Evolutionary conservation across 768 basidiomycete genomes (phyloP).

Genomic region (Leccinum truebloodii): DNA sequence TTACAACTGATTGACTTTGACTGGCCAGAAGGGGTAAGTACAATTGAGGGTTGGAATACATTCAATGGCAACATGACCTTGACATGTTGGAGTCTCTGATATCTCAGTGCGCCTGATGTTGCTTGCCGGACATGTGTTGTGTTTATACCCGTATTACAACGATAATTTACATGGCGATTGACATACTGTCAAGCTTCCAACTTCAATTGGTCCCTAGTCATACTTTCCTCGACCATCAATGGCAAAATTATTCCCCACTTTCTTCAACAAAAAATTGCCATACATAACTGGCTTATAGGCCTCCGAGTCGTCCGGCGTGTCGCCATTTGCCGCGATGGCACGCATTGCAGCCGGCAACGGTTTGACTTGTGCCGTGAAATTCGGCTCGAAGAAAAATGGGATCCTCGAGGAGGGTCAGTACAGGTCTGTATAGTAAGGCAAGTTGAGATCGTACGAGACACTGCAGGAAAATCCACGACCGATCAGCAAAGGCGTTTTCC

Average conservation of each 20-base stretch:
- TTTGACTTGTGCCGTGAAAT: conserved; percentile 68
- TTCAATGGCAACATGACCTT: neutral
- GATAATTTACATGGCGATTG: too few relatives aligned
- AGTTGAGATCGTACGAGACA: conserved; percentile 59
- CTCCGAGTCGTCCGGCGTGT: conserved; percentile 27
- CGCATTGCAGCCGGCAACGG: conserved; percentile 65
- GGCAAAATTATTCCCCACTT: conserved; percentile 76
- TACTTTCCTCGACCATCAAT: conserved; percentile 38
- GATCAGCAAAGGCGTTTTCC: neutral
- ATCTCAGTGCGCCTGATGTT: too few relatives aligned
- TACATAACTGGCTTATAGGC: conserved; percentile 58
- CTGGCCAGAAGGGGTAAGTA: conserved; percentile 9
- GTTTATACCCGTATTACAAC: too few relatives aligned
- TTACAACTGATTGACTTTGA: conserved; percentile 19
- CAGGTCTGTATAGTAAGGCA: neutral
- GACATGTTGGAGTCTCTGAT: too few relatives aligned
- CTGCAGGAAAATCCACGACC: conserved; percentile 35
- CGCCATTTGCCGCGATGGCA: conserved; percentile 18
- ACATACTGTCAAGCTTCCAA: too few relatives aligned
- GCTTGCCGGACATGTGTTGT: too few relatives aligned
- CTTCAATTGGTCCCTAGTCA: conserved; percentile 13
- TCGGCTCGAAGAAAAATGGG: conserved; percentile 95
- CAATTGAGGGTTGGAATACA: neutral
- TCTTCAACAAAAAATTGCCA: conserved; percentile 73
- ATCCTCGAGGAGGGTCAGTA: conserved; percentile 47